Base-by-base conservation (phyloP, 192 early-diverging fungal genomes). In the Powellomyces hirtus region DNA sequence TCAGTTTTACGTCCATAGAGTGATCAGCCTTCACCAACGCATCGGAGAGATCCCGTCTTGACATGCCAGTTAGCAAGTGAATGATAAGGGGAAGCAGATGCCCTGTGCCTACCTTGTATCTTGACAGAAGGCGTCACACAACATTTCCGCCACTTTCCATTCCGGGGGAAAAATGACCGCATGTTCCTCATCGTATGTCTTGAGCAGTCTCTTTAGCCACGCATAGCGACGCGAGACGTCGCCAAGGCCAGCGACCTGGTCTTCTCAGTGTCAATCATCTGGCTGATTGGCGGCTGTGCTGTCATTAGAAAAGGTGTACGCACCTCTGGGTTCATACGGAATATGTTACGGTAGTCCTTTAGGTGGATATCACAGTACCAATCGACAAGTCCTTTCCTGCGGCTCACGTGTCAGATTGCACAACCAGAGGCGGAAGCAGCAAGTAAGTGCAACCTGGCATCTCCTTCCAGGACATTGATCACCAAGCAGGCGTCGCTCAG, bases 131-230 rank as follows among this genome's bases (percentile, higher is more conserved):
- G 82, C 74, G 46, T 83, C 68, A 59, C 88, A 89, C 7, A 97
- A 69, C 16, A 74, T 60, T 26, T 90, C 85, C 40, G 84, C 90
- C 0, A 91, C 79, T 62, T 86, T 80, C 97, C 97, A 98, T 20
- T 75, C 52, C 1, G 73, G 66, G 0, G 93, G 94, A 56, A 99
- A 99, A 16, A 94, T 82, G 4, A 73, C 72, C 0, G 88, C 85
- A 69, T 96, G 93, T 33, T 90, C 88, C n/a, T 97, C 94, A 66
- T 95, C 90, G 72, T 87, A 90, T n/a, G 82, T 88, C 70, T 92
- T 92, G 38, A 98, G 69, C n/a, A 90, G 77, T 22, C 95, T 83
- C 61, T 95, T 91, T 33, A 99, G 75, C 91, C 94, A 98, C 2
- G 95, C 91, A 74, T 95, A 98, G 27, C 97, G 81, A 27, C 94